Conservation (phyloP, 2,329 filamentous ascomycete genomes). For the Diaporthe citrichinensis region DNA sequence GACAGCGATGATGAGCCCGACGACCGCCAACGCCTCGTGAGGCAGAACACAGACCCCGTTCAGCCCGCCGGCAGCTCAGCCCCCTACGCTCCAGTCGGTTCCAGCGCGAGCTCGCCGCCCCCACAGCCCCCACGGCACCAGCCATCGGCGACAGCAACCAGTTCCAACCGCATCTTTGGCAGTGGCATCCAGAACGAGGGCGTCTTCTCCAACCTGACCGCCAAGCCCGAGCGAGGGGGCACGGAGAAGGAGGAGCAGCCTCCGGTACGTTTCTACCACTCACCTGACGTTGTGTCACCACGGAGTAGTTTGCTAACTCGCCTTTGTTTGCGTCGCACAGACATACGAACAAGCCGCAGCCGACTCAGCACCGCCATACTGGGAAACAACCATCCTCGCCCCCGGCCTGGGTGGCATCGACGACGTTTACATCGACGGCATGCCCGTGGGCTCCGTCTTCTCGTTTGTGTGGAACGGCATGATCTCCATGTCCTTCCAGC, state of each 20-base stretch:
- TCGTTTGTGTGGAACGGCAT: conserved; percentile 93
- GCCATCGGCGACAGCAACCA: conserved; percentile 42
- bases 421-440: conserved; percentile 96
- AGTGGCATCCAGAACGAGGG: conserved; percentile 88
- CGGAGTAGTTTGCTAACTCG: conserved; percentile 52
- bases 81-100: conserved; percentile 7
- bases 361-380: conserved; percentile 96
- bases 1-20: conserved; percentile 82
- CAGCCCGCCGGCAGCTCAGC: conserved; percentile 36
- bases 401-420: conserved; percentile 91
- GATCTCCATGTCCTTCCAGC: conserved; percentile 97
- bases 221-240: conserved; percentile 86
- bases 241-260: conserved; percentile 90
- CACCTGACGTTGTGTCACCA: neutral
- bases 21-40: conserved; percentile 87
- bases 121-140: conserved; percentile 45
- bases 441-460: conserved; percentile 91
- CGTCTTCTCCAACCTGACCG: conserved; percentile 94
- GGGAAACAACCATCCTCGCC: conserved; percentile 98
- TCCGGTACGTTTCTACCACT: conserved; percentile 75
- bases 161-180: conserved; percentile 67
- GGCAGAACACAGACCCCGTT: conserved; percentile 62
- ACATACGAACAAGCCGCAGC: conserved; percentile 98
- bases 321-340: conserved; percentile 58
- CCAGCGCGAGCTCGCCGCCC: conserved; percentile 42